Base-by-base conservation (phyloP, 306 rosid genomes). In the Alnus rubra region DNA sequence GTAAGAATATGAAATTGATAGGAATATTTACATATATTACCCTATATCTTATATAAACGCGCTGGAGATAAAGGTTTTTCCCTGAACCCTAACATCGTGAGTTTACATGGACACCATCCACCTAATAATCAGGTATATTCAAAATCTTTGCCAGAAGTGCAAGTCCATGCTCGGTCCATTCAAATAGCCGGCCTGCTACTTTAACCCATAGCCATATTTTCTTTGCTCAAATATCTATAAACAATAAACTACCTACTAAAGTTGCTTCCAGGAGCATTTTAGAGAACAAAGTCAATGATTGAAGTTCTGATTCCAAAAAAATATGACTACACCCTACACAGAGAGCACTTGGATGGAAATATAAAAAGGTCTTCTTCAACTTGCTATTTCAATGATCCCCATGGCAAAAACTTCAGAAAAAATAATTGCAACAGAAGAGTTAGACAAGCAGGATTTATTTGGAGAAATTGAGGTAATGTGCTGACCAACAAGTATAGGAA, bases 1-100 rank as follows among this genome's bases (percentile, higher is more conserved):
- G 55, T 73, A 33, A 81, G 79, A 62, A 55, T 19, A 9, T 78
- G 47, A 50, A 74, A 15, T 48, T 68, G 5, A n/a, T 12, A 62
- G 14, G 58, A 69, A 48, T 37, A n/a, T 58, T 33, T 2, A 74
- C 42, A 65, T 55, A 10, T 59, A 64, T 64, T 50, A 33, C 72
- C 56, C 8, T 54, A 13, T 33, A 28, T 69, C 15, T 71, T 69
- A 49, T 37, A 77, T 13, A 4, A 31, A 42, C 33, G 28, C n/a
- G 12, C 44, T 13, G 4, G 69, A 12, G 45, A 33, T 39, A 16
- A 9, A 39, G 30, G 6, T 28, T 67, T 16, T 19, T 67, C 49
- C 30, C 49, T 45, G 23, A 37, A 67, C 50, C 71, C 50, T 7
- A 67, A 8, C 50, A 8, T 39, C 14, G 39, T 16, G 14, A 67